These are phyloP conservation scores for Gastrolobium bilobum DNA, from an alignment of 306 rosid genomes.

Conservation along the genomic window DNA sequence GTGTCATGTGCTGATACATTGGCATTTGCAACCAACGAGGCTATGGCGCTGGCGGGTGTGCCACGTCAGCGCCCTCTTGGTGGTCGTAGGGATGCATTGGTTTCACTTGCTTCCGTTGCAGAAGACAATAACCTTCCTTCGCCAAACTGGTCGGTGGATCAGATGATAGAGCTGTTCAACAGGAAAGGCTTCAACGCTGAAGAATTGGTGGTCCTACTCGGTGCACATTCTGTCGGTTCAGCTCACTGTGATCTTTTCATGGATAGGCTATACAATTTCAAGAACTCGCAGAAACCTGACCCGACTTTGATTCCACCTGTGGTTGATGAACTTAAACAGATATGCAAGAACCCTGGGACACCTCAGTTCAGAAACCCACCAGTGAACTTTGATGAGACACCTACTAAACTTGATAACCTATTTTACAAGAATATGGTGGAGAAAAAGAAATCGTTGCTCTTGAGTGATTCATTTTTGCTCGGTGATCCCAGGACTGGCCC, in stretches of 20 bases:
- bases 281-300: slow-evolving; percentile 36
- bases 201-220: slow-evolving; percentile 65
- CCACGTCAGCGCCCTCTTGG: slow-evolving; percentile 29
- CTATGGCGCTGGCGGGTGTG: slow-evolving; percentile 46
- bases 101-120: slow-evolving; percentile 56
- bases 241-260: slow-evolving; percentile 55
- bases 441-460: slow-evolving; percentile 51
- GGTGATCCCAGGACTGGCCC: slow-evolving; percentile 51
- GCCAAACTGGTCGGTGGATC: slow-evolving; percentile 44
- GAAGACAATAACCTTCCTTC: slow-evolving; percentile 47
- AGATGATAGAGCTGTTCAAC: slow-evolving; percentile 39
- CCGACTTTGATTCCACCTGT: slow-evolving; percentile 21
- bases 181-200: slow-evolving; percentile 55
- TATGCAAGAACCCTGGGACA: slow-evolving; percentile 45
- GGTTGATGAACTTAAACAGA: slow-evolving; percentile 8
- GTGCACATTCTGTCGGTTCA: slow-evolving; percentile 75
- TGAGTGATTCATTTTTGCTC: slow-evolving; percentile 55
- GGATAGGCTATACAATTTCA: slow-evolving; percentile 50
- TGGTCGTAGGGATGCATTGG: slow-evolving; percentile 65
- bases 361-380: not conserved
- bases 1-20: slow-evolving; percentile 81
- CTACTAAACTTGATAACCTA: slow-evolving; percentile 57
- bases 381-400: slow-evolving; percentile 63
- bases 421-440: slow-evolving; percentile 55
- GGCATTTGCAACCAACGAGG: slow-evolving; percentile 60